Evolutionary conservation across 2,329 filamentous ascomycete species (phyloP), one percentile per base, ranked within the genome.

Genomic region (Botrytis byssoidea): DNA sequence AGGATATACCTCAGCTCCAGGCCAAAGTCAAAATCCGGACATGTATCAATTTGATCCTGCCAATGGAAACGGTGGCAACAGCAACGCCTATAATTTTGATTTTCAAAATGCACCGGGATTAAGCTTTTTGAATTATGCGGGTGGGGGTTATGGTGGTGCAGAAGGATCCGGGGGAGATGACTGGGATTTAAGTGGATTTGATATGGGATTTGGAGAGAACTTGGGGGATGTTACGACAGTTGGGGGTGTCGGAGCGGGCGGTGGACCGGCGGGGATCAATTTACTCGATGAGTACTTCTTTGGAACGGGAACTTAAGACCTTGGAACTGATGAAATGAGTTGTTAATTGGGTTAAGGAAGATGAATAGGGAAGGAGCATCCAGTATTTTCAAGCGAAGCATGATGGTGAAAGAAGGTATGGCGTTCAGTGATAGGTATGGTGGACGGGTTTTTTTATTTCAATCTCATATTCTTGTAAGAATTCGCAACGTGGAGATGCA

Each of bases 231-330:
- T 74, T 76, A 74, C 64, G 77, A 74, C 35, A 75, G 76, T 71
- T 76, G 79, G 77, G 76, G 80, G 78, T 57, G 79, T 78, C 37
- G 78, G 77, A 0, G 76, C 76, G 4, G 76, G 75, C 48, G 77
- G 75, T 22, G 74, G 66, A 6, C 66, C 66, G 16, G 66, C 66
- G 25, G 66, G 76, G 4, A 48, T 81, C 74, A 86, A 87, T 82
- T 77, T 88, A 46, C 85, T 88, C 76, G 85, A 87, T 77, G 86
- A 85, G 6, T 88, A 86, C 79, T 88, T 88, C 79, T 88, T 88
- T 81, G 86, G 86, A 14, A 57, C 66, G 2, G 86, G 86, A 14
- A 57, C 66, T 6, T 68, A 32, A 42, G 22, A 16, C 40, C 29
- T 32, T 57, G 25, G 48, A 25, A n/a, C 29, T 9, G 25, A 37